Base-by-base conservation (phyloP, 139 green algal species). In the Penium margaritaceum region DNA sequence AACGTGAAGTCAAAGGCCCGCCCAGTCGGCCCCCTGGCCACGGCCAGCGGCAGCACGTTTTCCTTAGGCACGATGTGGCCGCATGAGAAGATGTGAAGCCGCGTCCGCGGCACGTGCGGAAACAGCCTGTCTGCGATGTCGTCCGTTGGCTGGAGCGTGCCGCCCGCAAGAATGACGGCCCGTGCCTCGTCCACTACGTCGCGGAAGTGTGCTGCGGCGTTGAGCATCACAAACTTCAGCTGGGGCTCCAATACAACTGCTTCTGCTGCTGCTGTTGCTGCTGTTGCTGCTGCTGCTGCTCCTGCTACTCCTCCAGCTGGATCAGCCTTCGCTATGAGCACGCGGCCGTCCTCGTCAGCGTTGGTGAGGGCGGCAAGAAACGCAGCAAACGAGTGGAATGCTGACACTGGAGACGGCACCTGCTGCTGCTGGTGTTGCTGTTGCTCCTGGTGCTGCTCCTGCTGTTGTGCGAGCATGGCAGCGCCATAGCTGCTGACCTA, bases 161-260 rank as follows among this genome's bases (percentile, higher is more conserved):
- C 94, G 1, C 87, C 92, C 15, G 90, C 91, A 0, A 98, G 85
- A 17, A 98, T 72, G 2, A 97, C 89, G 12, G 89, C 83, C 30
- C 87, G 83, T 1, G 89, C 85, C 19, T 67, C 21, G 15, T 29
- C 0, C 34, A 33, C 4, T 27, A 43, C 19, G 19, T 27, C 1
- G 17, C 14, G 60, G 2, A 54, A 29, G 60, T 2, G 27, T 67
- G 34, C 60, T 57, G 17, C 19, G 2, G 93, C 88, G 63, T 97
- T 96, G n/a, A 98, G 89, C 66, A 96, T 84, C 5, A 95, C 83
- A 69, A 91, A 96, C 67, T 74, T 74, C 4, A 75, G 46, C 15
- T 58, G 46, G 46, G 1, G 17, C 30, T 24, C 19, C 5, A 30
- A 2, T 60, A 60, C 19, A 24, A 2, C 14, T 15, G 19, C 15